Base-by-base conservation (phyloP, 1,139 yeast species). In the Suhomyces bribrorum region DNA sequence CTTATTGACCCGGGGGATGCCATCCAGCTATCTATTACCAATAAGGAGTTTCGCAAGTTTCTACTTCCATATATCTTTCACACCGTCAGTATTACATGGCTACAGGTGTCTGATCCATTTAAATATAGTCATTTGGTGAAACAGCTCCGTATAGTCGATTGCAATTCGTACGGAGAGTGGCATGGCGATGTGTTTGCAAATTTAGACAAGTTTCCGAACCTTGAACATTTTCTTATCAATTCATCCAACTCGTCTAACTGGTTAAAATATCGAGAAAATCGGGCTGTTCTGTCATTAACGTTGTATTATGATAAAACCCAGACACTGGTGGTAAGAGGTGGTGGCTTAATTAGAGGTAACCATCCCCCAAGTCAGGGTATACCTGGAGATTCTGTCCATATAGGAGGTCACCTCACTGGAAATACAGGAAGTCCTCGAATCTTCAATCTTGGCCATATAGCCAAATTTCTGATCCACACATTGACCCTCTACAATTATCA, bases 101-200 rank as follows among this genome's bases (percentile, higher is more conserved):
- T 15, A 31, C 34, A 14, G 36, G 33, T 30, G 17, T 32, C 8
- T 15, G 32, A 27, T 11, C 47, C 49, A 32, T 36, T 47, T 31
- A 27, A 47, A 13, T 47, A 50, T 32, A 27, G 37, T 14, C 30
- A 37, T 6, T 22, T 38, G 5, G 48, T 62, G 7, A 30, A 47
- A 2, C 51, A 52, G 31, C 27, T 70, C 14, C 51, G 72, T 5
- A 61, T 71, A 13, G 40, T 56, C 5, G 69, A 66, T 39, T 55
- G 59, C 40, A 63, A 62, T 44, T 58, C 73, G 4, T 66, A 60
- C 43, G 73, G 72, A 4, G 77, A 71, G 43, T 71, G 75, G 71
- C 69, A 68, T 33, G 47, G 58, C 15, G 69, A 68, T 40, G 60
- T 69, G 31, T 49, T 52, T 11, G 44, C 37, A 29, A 44, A 57